Evolutionary conservation across 2,329 filamentous ascomycete species (phyloP), one percentile per base, ranked within the genome.

Genomic region (Penicillium janthinellum): DNA sequence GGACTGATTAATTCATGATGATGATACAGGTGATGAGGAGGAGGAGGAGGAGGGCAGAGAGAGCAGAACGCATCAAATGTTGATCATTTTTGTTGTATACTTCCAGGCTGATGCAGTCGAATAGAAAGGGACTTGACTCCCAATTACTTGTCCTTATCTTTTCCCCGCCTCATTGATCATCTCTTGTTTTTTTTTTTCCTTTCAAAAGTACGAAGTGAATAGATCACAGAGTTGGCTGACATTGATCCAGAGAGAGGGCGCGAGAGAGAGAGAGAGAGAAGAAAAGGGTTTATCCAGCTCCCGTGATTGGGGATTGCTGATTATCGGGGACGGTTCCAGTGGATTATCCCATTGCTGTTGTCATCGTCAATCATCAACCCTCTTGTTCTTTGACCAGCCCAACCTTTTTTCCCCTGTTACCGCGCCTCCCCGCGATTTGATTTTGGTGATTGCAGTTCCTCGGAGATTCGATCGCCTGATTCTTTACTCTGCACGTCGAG

Each of bases 271-370:
- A 25, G 11, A 6, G 14, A n/a, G 37, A 39, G 42, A 25, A 10
- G 17, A 11, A 10, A 45, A 25, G 25, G 42, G 42, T 8, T 48
- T 14, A 48, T 48, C 28, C 17, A 39, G 11, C 10, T 14, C 14
- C 50, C 45, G 45, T 58, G 55, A 54, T 47, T 60, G 58, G 44
- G 14, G 61, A 65, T 7, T 31, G 6, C 5, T 20, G 47, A 35
- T 56, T 54, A 57, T 53, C 58, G 55, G 49, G 12, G 54, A 31
- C 7, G 28, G 7, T 8, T 31, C 5, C 28, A 31, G 28, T 31
- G 28, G 28, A 64, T 68, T 69, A 69, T 69, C 63, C 66, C 66
- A 69, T 69, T 69, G 54, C 58, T 68, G 55, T 57, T 69, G 67
- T 69, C 67, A 69, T 67, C 63, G 20, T 8, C 53, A 35, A 35